Base-by-base conservation (phyloP, 2,329 filamentous ascomycete genomes). In the Botrytis medusae region DNA sequence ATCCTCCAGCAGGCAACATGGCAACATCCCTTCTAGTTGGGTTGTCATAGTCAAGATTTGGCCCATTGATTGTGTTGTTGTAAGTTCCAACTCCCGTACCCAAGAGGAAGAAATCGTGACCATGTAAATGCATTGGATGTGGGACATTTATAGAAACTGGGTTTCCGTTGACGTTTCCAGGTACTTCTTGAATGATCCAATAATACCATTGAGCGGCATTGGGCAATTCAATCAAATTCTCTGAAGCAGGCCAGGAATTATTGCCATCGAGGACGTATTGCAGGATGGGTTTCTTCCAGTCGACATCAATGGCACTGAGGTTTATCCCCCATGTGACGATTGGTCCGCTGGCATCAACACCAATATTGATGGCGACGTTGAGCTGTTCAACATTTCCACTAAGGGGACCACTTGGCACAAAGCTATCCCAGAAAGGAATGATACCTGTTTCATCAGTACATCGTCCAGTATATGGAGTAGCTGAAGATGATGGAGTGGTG, bases 21-120 rank as follows among this genome's bases (percentile, higher is more conserved):
- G 85, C 84, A 3, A 85, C 84, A 77, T 88, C 86, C 44, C 87
- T 83, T 9, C 87, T 84, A 34, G 84, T 82, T 0, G 87, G 86
- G 76, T 87, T 87, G 7, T 77, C 69, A 25, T 79, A 74, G 32
- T 76, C 70, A 42, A 75, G 65, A 1, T 32, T 42, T 16, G 63
- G 71, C 22, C 22, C 42, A 59, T 73, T n/a, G 25, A 54, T 34
- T 7, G 69, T 37, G n/a, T 65, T 67, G 9, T 61, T 74, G 63
- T 73, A 72, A 12, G 61, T 65, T 59, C 63, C 75, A 22, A 46
- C 73, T 3, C 76, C 79, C 54, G 79, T 77, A 18, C 79, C 82
- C 6, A 85, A 79, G 10, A 85, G 73, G 71, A 76, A 82, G 72
- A 83, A 84, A 74, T 85, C 83, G 75, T 84, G 82, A n/a, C 83